Percentiles rank a stretch among this genome's conserved stretches.
phyloP scores from a whole-genome alignment of 176 grass and related monocot genomes.

The Echinochloa phyllopogon region DNA sequence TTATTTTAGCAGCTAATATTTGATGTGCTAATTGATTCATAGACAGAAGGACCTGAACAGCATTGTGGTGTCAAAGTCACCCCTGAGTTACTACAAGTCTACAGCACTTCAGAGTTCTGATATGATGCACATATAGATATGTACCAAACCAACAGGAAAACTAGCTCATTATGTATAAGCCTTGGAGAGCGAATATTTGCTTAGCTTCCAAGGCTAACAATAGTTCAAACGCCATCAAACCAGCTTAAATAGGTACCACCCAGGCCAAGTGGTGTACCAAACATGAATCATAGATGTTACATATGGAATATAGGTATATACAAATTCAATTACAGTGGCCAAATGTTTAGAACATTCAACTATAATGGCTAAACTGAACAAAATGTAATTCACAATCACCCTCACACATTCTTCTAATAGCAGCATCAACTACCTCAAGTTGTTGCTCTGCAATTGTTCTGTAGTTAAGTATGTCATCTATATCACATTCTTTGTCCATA shows the following conservation, averaged over 20 bases:
- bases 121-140: constrained; percentile 19
- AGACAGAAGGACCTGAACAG: background rate
- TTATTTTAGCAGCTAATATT: background rate
- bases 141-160: constrained; percentile 10
- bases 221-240: constrained; percentile 22
- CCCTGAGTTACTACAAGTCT: background rate
- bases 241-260: constrained; percentile 1
- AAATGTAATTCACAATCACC: constrained; percentile 25
- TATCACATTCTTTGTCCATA: constrained; percentile 95
- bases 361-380: constrained; percentile 20
- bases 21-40: background rate
- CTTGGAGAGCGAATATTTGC: constrained; percentile 2
- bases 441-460: constrained; percentile 83
- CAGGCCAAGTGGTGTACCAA: constrained; percentile 2
- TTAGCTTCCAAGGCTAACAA: constrained; percentile 1
- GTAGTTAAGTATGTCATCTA: constrained; percentile 94
- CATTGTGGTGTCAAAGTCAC: constrained; percentile 19
- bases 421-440: constrained; percentile 67
- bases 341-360: constrained; percentile 18
- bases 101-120: background rate
- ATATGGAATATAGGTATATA: constrained; percentile 10
- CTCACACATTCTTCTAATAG: constrained; percentile 21
- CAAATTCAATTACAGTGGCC: constrained; percentile 18
- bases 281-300: background rate
- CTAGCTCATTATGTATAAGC: background rate